Percentiles rank a stretch among this genome's conserved stretches.
These are phyloP conservation scores for Scheffersomyces cryptocercus DNA, from an alignment of 1,139 yeast genomes.

Conservation along the genomic window DNA sequence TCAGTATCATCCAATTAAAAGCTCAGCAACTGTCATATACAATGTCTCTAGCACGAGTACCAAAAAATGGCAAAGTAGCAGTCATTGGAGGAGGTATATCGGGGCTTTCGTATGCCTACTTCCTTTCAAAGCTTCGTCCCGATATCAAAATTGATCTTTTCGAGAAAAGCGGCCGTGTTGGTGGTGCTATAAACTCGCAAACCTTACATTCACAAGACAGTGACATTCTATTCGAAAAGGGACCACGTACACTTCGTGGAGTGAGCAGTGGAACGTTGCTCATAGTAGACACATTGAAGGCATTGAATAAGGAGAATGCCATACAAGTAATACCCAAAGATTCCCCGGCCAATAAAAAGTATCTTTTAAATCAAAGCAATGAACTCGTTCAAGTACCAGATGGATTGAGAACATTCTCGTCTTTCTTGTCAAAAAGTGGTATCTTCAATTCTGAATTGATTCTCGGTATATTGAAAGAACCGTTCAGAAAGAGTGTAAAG, in stretches of 20 bases:
- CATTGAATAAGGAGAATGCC: constrained; percentile 41
- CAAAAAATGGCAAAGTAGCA: constrained; percentile 49
- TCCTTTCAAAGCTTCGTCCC: constrained; percentile 66
- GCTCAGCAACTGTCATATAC: too few species aligned
- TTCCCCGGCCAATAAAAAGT: constrained; percentile 64
- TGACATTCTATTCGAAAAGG: constrained; percentile 54
- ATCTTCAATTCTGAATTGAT: constrained; percentile 28
- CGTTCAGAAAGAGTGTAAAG: constrained; percentile 29
- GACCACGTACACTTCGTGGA: constrained; percentile 75
- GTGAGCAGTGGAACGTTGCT: constrained; percentile 65
- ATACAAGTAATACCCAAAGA: constrained; percentile 50
- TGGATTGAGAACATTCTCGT: constrained; percentile 33
- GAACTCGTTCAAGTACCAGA: constrained; percentile 57
- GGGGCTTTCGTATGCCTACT: constrained; percentile 79
- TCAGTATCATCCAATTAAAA: too few species aligned
- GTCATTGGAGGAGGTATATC: constrained; percentile 89
- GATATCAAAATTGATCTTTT: constrained; percentile 64
- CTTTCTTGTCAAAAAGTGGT: constrained; percentile 44
- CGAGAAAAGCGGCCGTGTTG: constrained; percentile 57
- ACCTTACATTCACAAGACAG: constrained; percentile 6
- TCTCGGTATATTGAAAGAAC: constrained; percentile 41
- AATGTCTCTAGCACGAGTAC: constrained; percentile 7
- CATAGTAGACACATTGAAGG: constrained; percentile 56
- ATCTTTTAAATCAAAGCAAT: constrained; percentile 42
- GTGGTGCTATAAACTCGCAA: constrained; percentile 78